Evolutionary conservation across 164 flowering plant species (phyloP).

Genomic region (Berberis thunbergii): DNA sequence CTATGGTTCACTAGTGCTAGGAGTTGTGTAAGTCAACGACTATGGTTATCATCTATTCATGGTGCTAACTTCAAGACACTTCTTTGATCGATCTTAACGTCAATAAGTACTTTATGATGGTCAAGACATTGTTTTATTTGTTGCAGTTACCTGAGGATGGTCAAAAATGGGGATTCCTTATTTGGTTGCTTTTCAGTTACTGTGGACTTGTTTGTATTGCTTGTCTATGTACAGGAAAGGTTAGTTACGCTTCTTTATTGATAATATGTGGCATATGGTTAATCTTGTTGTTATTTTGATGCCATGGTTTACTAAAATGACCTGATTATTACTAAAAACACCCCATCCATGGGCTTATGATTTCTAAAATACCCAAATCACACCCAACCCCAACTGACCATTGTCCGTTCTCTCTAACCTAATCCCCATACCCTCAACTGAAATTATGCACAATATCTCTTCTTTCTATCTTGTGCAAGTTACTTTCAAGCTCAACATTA

Average conservation of each 20-base stretch:
- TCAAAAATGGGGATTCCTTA: constrained; percentile 96
- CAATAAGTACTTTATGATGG: neutral
- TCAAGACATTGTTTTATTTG: neutral
- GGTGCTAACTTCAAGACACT: neutral
- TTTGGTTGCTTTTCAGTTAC: constrained; percentile 95
- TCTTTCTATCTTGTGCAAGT: no score
- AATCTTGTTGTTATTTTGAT: neutral
- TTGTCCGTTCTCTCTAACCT: no score
- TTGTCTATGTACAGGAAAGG: constrained; percentile 74
- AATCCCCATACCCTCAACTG: no score
- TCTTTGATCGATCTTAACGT: neutral
- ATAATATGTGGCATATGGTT: neutral
- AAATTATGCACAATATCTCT: no score
- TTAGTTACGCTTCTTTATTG: constrained; percentile 14
- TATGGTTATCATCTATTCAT: neutral
- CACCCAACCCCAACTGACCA: no score
- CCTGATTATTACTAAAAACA: no score
- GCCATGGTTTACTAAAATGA: no score
- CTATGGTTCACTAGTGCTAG: constrained; percentile 86
- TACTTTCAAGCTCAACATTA: no score
- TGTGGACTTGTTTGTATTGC: constrained; percentile 87
- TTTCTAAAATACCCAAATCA: no score
- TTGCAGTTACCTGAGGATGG: constrained; percentile 94
- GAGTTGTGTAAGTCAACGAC: constrained; percentile 65
- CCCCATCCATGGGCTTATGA: no score